Evolutionary conservation across 306 rosid species (phyloP).

Genomic region (Trifolium subterraneum): DNA sequence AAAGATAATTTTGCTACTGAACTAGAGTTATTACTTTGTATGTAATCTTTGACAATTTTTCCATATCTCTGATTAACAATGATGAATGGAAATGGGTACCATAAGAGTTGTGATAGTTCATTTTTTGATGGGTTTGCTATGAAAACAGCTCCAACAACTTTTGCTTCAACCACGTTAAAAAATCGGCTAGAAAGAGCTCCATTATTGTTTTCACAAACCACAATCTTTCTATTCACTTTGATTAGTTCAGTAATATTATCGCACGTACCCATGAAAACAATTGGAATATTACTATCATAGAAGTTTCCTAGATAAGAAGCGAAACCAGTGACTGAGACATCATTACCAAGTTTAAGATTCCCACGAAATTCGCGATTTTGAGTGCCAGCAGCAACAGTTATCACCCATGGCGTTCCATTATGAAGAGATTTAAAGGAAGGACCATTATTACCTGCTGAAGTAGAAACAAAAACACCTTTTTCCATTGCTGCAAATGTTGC

Average conservation of each 20-base stretch:
- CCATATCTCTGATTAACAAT: slow-evolving; percentile 46
- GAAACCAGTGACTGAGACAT: slow-evolving; percentile 46
- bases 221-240: too few species aligned
- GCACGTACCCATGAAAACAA: slow-evolving; percentile 60
- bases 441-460: slow-evolving; percentile 72
- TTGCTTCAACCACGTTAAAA: background rate
- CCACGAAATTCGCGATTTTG: slow-evolving; percentile 64
- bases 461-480: slow-evolving; percentile 67
- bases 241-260: slow-evolving; percentile 8
- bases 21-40: slow-evolving; percentile 18
- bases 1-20: slow-evolving; percentile 57
- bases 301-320: slow-evolving; percentile 52
- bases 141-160: slow-evolving; percentile 58
- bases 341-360: slow-evolving; percentile 52
- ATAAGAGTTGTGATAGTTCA: background rate
- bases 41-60: slow-evolving; percentile 54
- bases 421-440: slow-evolving; percentile 53
- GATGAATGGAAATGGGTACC: slow-evolving; percentile 30
- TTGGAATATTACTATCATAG: slow-evolving; percentile 31
- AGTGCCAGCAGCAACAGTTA: slow-evolving; percentile 73
- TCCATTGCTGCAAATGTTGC: slow-evolving; percentile 76
- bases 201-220: background rate
- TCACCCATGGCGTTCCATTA: slow-evolving; percentile 83
- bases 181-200: slow-evolving; percentile 31
- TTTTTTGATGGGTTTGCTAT: slow-evolving; percentile 36